A percentile compares a stretch with the other conserved stretches of the same genome.
Conservation (phyloP, 1,139 yeast genomes). For the Pichia sp. region DNA sequence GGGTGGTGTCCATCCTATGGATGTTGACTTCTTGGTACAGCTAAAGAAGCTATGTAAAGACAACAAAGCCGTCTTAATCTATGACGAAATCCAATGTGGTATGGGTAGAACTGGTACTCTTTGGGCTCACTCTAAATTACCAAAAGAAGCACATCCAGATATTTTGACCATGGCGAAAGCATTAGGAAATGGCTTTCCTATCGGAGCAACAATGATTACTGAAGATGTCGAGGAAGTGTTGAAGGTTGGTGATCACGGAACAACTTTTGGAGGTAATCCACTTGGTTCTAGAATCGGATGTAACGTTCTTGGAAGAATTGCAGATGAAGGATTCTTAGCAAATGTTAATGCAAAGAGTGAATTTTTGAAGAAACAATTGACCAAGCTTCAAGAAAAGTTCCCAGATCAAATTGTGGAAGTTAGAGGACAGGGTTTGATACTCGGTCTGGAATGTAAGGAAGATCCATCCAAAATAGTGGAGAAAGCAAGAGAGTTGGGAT, state of each 20-base stretch:
- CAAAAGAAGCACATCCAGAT: conserved; percentile 84
- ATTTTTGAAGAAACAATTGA: conserved; percentile 44
- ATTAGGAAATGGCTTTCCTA: conserved; percentile 95
- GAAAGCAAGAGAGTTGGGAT: conserved; percentile 70
- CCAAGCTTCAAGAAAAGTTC: conserved; percentile 43
- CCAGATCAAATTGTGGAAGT: conserved; percentile 57
- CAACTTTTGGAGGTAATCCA: conserved; percentile 97
- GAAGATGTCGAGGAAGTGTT: conserved; percentile 67
- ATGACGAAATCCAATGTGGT: conserved; percentile 97
- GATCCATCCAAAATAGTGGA: conserved; percentile 62
- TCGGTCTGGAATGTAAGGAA: conserved; percentile 71
- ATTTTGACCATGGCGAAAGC: conserved; percentile 93
- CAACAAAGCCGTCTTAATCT: conserved; percentile 70
- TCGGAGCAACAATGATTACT: conserved; percentile 87
- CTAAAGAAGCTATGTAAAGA: conserved; percentile 63
- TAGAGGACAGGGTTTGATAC: conserved; percentile 82
- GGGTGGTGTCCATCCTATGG: conserved; percentile 80
- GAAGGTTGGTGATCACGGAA: conserved; percentile 93
- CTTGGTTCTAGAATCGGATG: conserved; percentile 77
- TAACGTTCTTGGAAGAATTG: conserved; percentile 63
- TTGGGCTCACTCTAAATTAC: conserved; percentile 84
- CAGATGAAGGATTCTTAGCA: conserved; percentile 51
- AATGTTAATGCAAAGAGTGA: conserved; percentile 55
- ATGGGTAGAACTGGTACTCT: conserved; percentile 86
- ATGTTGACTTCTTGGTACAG: conserved; percentile 54